Evolutionary conservation across 805 yeast genomes (phyloP).

Genomic region (Saturnispora diversa): DNA sequence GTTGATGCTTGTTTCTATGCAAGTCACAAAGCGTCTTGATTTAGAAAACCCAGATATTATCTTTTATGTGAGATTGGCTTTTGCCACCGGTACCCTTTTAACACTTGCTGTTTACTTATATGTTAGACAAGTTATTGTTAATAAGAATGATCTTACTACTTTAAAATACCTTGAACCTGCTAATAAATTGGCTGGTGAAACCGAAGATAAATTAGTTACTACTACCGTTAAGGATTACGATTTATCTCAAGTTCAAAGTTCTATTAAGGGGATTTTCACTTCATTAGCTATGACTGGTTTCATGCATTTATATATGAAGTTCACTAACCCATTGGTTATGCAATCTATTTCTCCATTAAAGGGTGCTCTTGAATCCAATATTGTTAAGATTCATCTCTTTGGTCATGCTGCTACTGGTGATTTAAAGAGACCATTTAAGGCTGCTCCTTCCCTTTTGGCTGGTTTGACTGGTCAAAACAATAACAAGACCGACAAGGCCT

Average conservation of each 20-base stretch:
- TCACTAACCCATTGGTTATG: constrained; percentile 94
- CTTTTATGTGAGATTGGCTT: constrained; percentile 67
- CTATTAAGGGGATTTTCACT: constrained; percentile 77
- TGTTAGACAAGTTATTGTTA: constrained; percentile 50
- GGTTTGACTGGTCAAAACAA: constrained; percentile 34
- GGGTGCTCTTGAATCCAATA: constrained; percentile 80
- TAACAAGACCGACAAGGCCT: constrained; percentile 76
- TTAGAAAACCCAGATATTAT: constrained; percentile 75
- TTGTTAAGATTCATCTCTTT: constrained; percentile 84
- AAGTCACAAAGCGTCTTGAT: constrained; percentile 79
- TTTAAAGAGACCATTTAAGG: constrained; percentile 93
- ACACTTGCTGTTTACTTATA: constrained; percentile 61
- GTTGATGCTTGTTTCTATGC: constrained; percentile 95
- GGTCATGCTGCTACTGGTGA: constrained; percentile 80
- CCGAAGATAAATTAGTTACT: constrained; percentile 67
- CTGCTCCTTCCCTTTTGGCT: constrained; percentile 66
- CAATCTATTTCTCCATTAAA: constrained; percentile 88
- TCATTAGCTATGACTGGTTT: constrained; percentile 95
- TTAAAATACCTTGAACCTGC: constrained; percentile 86
- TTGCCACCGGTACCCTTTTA: constrained; percentile 55
- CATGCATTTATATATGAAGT: constrained; percentile 96
- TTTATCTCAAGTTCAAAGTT: constrained; percentile 70
- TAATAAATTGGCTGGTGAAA: constrained; percentile 66
- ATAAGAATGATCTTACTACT: constrained; percentile 85
- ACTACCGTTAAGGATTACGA: constrained; percentile 95